Evolutionary conservation across 176 grass and related monocot species (phyloP), one percentile per base, ranked within the genome.

Genomic region (Musa troglodytarum): DNA sequence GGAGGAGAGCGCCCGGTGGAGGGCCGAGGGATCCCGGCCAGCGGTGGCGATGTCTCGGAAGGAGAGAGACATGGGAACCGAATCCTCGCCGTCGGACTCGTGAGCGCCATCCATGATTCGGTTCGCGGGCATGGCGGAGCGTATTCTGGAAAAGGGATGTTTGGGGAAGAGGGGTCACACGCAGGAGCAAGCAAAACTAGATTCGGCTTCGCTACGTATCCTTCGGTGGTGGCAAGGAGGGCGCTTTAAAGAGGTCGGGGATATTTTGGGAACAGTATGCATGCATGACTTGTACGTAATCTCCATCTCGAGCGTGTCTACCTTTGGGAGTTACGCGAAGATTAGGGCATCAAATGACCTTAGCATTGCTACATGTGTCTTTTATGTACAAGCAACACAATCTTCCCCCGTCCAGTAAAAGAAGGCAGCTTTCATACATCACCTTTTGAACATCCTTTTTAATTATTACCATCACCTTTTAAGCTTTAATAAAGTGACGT

Each of bases 401-500:
- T 43, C 34, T 43, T 43, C 34, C 6, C 34, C 3, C 34, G 34
- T 43, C 34, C 34, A 43, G 6, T 10, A 34, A 68, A 22, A 1
- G 9, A 10, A 21, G 1, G 68, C 49, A 69, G 66, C 66, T 69
- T 69, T 23, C 10, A 50, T 17, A 70, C 68, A 70, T 70, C 68
- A 70, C 15, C 68, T 21, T 70, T 70, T 70, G 20, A 52, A 9
- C 17, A 9, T 70, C 21, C 68, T 70, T 51, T 70, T 3, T 70
- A 70, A 70, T 70, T 70, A 50, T 51, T 70, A 50, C 49, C 34
- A 20, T 20, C 9, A 70, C 17, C 43, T 70, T 70, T 70, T 51
- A 50, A 51, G 20, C 68, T 70, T 70, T 70, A 70, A 50, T 14
- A 70, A 70, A 70, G 68, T 20, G 49, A n/a, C 34, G 16, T 70